phyloP scores from a whole-genome alignment of 306 rosid genomes.

The Hippophae tibetana region DNA sequence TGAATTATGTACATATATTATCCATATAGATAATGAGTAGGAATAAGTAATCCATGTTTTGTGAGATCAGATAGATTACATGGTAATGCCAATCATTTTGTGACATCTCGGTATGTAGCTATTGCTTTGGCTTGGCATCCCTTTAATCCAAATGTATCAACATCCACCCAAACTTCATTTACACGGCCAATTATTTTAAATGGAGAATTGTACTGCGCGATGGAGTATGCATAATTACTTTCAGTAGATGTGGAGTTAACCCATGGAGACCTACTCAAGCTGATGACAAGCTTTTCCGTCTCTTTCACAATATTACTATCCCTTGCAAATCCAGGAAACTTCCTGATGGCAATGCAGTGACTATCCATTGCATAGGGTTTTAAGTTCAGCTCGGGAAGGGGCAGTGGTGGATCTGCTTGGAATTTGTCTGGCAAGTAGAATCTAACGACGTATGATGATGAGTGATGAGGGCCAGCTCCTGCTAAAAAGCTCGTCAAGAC shows the following conservation, averaged over 20 bases:
- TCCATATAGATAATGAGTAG: too few species aligned
- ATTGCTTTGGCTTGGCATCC: slow-evolving; percentile 23
- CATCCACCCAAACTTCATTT: slow-evolving; percentile 76
- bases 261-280: slow-evolving; percentile 54
- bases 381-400: slow-evolving; percentile 58
- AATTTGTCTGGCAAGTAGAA: slow-evolving; percentile 60
- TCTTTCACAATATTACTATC: slow-evolving; percentile 53
- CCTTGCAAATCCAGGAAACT: slow-evolving; percentile 59
- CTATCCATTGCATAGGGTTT: slow-evolving; percentile 26
- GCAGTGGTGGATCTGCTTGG: slow-evolving; percentile 56
- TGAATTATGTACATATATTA: too few species aligned
- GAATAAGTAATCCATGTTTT: too few species aligned
- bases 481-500: slow-evolving; percentile 59
- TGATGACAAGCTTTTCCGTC: slow-evolving; percentile 60
- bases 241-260: slow-evolving; percentile 40
- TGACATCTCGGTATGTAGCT: slow-evolving; percentile 25
- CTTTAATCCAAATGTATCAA: slow-evolving; percentile 31
- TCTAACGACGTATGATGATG: slow-evolving; percentile 51
- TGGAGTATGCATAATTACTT: slow-evolving; percentile 43
- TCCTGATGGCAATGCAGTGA: slow-evolving; percentile 57
- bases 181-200: slow-evolving; percentile 36
- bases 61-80: too few species aligned
- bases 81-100: too few species aligned
- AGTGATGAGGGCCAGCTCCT: slow-evolving; percentile 50
- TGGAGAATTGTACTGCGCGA: slow-evolving; percentile 64